Evolutionary conservation across 306 rosid genomes (phyloP).

Genomic region (Castanospermum australe): DNA sequence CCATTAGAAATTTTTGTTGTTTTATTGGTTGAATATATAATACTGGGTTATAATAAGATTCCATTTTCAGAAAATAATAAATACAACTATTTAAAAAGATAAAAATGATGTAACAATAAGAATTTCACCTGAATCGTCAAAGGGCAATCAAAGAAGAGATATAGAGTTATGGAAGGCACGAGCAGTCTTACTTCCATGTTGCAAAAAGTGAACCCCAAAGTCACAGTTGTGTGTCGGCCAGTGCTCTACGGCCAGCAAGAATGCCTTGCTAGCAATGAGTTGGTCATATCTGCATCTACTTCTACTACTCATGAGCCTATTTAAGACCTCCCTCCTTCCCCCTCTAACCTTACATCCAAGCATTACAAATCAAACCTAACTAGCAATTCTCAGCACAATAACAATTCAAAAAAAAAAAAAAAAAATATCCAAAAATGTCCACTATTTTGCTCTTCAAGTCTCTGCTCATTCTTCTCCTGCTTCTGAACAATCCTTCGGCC

Average conservation of each 20-base stretch:
- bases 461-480: conserved; percentile 27
- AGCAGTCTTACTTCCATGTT: conserved; percentile 32
- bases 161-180: conserved; percentile 48
- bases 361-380: background rate
- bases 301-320: conserved; percentile 52
- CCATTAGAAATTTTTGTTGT: too few species aligned
- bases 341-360: conserved; percentile 3
- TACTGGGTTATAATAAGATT: too few species aligned
- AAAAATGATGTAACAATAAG: background rate
- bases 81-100: background rate
- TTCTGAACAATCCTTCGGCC: conserved; percentile 32
- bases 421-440: conserved; percentile 34
- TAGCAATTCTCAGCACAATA: background rate
- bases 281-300: conserved; percentile 41
- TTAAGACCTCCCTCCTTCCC: conserved; percentile 38
- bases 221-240: conserved; percentile 17
- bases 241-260: conserved; percentile 26
- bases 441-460: conserved; percentile 1
- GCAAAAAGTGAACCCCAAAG: conserved; percentile 39
- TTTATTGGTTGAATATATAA: too few species aligned
- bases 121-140: conserved; percentile 2
- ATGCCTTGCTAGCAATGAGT: conserved; percentile 48
- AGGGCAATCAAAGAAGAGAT: conserved; percentile 5
- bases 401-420: background rate
- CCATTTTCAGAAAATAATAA: background rate